Evolutionary conservation across 106 monocot genomes (phyloP).

Genomic region (Allium cepa): DNA sequence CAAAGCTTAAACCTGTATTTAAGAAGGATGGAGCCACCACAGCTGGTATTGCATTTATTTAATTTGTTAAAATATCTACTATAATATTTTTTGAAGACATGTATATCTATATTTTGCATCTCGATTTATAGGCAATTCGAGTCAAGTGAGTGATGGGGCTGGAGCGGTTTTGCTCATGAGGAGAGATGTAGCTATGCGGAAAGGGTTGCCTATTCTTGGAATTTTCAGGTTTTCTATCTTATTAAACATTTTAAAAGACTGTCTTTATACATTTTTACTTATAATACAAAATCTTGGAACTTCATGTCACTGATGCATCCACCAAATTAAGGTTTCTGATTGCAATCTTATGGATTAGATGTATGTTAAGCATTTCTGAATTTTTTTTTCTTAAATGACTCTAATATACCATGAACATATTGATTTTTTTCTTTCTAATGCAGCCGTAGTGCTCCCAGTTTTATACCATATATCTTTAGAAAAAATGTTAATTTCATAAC

Average conservation of each 20-base stretch:
- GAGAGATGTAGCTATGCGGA: constrained; percentile 68
- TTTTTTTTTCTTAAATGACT: too few species aligned
- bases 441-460: too few species aligned
- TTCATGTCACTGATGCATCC: too few species aligned
- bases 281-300: too few species aligned
- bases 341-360: too few species aligned
- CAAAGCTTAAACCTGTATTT: constrained; percentile 84
- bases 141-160: constrained; percentile 96
- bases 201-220: constrained; percentile 84
- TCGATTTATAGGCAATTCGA: not conserved
- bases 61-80: not conserved
- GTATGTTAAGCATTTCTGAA: too few species aligned
- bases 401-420: too few species aligned
- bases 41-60: constrained; percentile 48
- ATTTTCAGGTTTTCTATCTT: constrained; percentile 67
- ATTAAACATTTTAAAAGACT: not conserved
- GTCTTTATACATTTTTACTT: too few species aligned
- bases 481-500: too few species aligned
- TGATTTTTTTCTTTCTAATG: too few species aligned
- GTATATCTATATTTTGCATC: not conserved
- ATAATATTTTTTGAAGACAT: not conserved
- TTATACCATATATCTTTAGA: too few species aligned
- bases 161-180: constrained; percentile 98
- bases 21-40: constrained; percentile 96
- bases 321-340: too few species aligned